These are phyloP conservation scores for Stentor roeselii DNA, from an alignment of 73 alveolate species.

Conservation along the genomic window DNA sequence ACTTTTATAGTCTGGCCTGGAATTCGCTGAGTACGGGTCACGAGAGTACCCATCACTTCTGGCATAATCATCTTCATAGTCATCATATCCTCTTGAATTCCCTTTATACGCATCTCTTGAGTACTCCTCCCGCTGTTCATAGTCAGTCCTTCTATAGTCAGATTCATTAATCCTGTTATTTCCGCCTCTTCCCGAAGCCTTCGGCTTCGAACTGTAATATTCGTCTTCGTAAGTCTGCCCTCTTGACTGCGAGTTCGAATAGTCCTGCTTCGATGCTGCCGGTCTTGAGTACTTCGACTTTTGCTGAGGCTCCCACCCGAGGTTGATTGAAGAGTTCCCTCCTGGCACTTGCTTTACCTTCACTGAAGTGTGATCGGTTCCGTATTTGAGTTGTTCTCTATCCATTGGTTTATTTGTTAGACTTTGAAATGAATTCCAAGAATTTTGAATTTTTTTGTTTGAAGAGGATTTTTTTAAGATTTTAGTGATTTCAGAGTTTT, in stretches of 20 bases:
- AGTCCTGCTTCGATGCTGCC: not conserved
- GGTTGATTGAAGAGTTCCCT: slow-evolving; percentile 4
- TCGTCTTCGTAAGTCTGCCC: not conserved
- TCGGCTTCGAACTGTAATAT: not conserved
- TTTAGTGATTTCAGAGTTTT: too few species aligned
- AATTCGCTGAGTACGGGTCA: too few species aligned
- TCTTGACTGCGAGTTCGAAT: not conserved
- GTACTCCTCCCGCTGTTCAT: not conserved
- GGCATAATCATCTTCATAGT: not conserved
- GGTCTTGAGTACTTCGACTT: not conserved
- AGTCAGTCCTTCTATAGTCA: not conserved
- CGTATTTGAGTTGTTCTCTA: not conserved
- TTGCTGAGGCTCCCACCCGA: slow-evolving; percentile 14
- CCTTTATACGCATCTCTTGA: not conserved
- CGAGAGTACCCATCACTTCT: not conserved
- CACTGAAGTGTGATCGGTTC: slow-evolving; percentile 21
- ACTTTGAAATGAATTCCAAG: not conserved
- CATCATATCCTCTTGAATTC: not conserved
- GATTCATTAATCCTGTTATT: not conserved
- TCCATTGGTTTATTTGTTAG: slow-evolving; percentile 16
- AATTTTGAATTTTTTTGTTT: too few species aligned
- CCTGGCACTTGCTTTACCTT: not conserved
- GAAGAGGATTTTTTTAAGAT: too few species aligned
- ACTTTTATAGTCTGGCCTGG: too few species aligned
- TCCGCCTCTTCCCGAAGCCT: not conserved